These are phyloP conservation scores for Zasmidium cellare DNA, from an alignment of 2,329 filamentous ascomycete genomes.

Conservation along the genomic window DNA sequence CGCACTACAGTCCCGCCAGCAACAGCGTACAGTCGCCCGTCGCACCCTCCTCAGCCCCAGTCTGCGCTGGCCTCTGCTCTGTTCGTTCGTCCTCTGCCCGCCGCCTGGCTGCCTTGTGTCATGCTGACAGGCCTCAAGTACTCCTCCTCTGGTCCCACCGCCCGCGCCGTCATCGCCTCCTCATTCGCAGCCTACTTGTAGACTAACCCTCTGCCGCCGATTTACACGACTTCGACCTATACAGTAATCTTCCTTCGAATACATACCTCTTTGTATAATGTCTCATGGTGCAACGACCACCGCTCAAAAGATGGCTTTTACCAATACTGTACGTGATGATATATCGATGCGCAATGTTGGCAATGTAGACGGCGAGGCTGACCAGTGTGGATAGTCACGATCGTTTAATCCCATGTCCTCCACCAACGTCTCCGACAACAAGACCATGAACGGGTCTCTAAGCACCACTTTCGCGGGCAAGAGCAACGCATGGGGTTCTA, in stretches of 20 bases:
- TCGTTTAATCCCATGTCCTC: conserved; percentile 22
- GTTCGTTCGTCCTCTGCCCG: background rate
- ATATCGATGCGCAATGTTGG: background rate
- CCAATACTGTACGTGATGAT: conserved; percentile 17
- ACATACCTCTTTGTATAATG: conserved; percentile 31
- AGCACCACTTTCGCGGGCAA: conserved; percentile 11
- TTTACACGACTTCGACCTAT: conserved; percentile 19
- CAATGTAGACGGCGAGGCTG: background rate
- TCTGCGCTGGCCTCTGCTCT: background rate
- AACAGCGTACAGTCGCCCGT: conserved; percentile 2
- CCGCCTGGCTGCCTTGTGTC: conserved; percentile 3
- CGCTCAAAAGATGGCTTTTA: conserved; percentile 23
- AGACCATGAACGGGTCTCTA: conserved; percentile 18
- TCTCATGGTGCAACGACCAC: conserved; percentile 27
- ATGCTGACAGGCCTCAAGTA: conserved; percentile 11
- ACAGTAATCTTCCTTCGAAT: conserved; percentile 25
- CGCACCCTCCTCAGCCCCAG: conserved; percentile 4
- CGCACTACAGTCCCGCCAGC: background rate
- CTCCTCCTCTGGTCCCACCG: background rate
- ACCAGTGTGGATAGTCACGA: conserved; percentile 22
- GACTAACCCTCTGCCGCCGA: conserved; percentile 13
- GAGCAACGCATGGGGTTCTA: conserved; percentile 26
- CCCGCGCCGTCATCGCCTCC: conserved; percentile 3
- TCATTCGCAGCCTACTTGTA: conserved; percentile 5
- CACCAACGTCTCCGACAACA: conserved; percentile 18